phyloP scores from a whole-genome alignment of 2,329 filamentous ascomycete genomes.

The Monilinia vaccinii-corymbosi region DNA sequence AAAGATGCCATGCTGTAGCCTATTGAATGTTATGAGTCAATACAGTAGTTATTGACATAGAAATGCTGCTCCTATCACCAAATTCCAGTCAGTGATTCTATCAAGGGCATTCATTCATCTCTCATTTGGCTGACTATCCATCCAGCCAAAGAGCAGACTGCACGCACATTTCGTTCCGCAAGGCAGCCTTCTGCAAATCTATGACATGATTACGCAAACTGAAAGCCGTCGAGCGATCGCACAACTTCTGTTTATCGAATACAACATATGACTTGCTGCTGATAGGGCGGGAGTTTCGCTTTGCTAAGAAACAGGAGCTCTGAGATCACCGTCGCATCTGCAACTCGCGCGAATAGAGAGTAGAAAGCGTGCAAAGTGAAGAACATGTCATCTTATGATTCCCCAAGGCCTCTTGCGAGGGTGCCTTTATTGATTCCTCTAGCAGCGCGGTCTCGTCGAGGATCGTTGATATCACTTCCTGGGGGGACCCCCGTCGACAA shows the following conservation, averaged over 20 bases:
- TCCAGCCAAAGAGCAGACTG: background rate
- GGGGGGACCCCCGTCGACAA: slow-evolving; percentile 50
- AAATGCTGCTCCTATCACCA: slow-evolving; percentile 9
- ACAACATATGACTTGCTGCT: background rate
- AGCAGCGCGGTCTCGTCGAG: slow-evolving; percentile 30
- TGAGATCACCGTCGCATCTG: background rate
- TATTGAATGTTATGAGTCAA: background rate
- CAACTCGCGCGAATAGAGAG: background rate
- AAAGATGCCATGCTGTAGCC: background rate
- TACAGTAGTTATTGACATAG: slow-evolving; percentile 1
- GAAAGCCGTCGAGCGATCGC: slow-evolving; percentile 4
- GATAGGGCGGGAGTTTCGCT: background rate
- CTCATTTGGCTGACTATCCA: background rate
- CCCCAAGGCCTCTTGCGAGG: slow-evolving; percentile 18
- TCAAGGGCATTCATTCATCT: background rate
- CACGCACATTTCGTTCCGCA: background rate
- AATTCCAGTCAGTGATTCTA: background rate
- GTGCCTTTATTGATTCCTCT: slow-evolving; percentile 18
- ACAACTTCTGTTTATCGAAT: slow-evolving; percentile 1
- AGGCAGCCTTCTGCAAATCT: background rate
- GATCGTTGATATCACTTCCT: slow-evolving; percentile 41
- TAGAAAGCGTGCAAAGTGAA: background rate
- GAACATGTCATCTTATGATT: slow-evolving; percentile 27
- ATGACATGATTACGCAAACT: slow-evolving; percentile 7
- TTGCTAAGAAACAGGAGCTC: background rate